Conservation (phyloP, 352 stramenopile genomes). For the Phytophthora capsici region DNA sequence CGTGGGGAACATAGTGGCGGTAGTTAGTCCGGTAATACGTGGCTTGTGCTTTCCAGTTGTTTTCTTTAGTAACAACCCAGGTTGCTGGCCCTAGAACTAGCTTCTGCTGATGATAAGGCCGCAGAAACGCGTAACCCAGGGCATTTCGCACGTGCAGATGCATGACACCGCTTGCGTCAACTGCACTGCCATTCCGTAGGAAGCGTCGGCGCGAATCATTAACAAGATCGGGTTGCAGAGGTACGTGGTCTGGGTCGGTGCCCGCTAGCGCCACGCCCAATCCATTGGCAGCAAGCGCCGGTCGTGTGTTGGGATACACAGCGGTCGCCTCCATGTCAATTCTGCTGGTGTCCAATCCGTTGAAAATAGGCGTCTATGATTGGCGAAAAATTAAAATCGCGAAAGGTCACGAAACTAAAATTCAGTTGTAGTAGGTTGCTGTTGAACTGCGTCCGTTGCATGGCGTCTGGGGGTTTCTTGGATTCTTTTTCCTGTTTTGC, state of each 20-base stretch:
- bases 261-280: conserved; percentile 57
- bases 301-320: conserved; percentile 62
- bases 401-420: conserved; percentile 23
- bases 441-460: conserved; percentile 25
- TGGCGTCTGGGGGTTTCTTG: conserved; percentile 22
- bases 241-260: conserved; percentile 53
- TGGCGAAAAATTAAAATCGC: conserved; percentile 27
- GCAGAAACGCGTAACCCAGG: conserved; percentile 57
- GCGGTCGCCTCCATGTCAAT: conserved; percentile 62
- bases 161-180: conserved; percentile 60
- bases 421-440: conserved; percentile 10
- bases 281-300: conserved; percentile 54
- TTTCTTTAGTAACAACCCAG: not conserved
- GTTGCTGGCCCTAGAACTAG: conserved; percentile 7
- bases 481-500: conserved; percentile 24
- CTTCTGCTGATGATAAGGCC: conserved; percentile 50
- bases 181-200: conserved; percentile 32
- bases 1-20: conserved; percentile 56
- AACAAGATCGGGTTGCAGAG: conserved; percentile 50
- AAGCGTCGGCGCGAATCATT: conserved; percentile 58
- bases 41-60: conserved; percentile 9
- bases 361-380: conserved; percentile 23
- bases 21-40: conserved; percentile 48
- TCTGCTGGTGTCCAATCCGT: conserved; percentile 18
- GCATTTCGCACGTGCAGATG: conserved; percentile 64